Base-by-base conservation (phyloP, 2,329 filamentous ascomycete species). In the Ophiostoma pallidulum region DNA sequence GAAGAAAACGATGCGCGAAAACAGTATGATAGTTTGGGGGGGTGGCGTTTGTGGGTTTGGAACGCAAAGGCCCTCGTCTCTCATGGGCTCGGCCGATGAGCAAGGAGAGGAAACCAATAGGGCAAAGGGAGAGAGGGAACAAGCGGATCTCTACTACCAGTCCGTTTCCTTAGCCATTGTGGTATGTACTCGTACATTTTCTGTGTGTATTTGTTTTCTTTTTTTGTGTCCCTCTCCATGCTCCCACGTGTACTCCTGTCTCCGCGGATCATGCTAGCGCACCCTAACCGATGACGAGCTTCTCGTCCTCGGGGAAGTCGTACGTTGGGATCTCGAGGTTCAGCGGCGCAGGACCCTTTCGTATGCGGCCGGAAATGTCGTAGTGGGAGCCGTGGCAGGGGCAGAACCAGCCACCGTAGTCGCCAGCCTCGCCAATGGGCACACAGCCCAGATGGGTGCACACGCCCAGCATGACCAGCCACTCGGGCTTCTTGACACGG, bases 351-450 rank as follows among this genome's bases (percentile, higher is more conserved):
- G 92, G 92, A 58, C 92, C 92, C 80, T 87, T 96, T 76, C 92
- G 84, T 79, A 95, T 87, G 72, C 92, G 89, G 68, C 92, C 92
- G 56, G 90, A 97, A 69, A 98, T 97, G 69, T 98, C 92, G 81
- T 98, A 98, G 78, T 98, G 92, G 60, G 90, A 96, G 70, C 92
- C 92, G 80, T 98, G 92, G 86, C 92, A 98, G 57, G 92, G 92
- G 78, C 92, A 98, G 85, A 98, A 98, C 92, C 92, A 98, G 66
- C 92, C 92, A 67, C 92, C 92, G 64, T 76, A 98, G 72, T 98
- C 94, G 68, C 92, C 92, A 56, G 92, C 88, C 77, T 98, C 92
- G 64, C 94, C 92, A 63, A 98, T 98, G 65, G 92, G 92, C 60
- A 98, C 92, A 80, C 92, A 98, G 73, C 92, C 92, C 65, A 98